phyloP scores from a whole-genome alignment of 768 basidiomycete species.

The Mycena maculata region DNA sequence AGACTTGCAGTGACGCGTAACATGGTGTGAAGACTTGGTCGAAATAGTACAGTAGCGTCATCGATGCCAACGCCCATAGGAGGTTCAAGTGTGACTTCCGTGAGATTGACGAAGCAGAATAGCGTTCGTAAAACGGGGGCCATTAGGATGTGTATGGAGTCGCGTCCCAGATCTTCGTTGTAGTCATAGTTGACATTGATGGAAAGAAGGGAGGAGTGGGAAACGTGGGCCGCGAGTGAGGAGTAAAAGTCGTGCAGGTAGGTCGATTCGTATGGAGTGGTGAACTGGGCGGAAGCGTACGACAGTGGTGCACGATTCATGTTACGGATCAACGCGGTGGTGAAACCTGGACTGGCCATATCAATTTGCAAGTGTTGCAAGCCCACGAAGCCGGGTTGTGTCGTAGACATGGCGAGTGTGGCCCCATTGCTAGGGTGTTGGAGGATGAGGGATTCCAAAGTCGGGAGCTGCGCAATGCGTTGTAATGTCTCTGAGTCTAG shows the following conservation, averaged over 20 bases:
- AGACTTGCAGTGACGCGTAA: too few relatives aligned
- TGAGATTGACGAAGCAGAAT: conserved; percentile 4
- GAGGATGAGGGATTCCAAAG: not conserved
- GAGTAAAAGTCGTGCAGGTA: not conserved
- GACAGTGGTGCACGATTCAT: not conserved
- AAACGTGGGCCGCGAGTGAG: not conserved
- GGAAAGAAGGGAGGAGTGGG: not conserved
- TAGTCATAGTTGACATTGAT: not conserved
- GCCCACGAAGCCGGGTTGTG: not conserved
- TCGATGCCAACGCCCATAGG: conserved; percentile 6
- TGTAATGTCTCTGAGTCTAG: not conserved
- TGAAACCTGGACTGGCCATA: not conserved
- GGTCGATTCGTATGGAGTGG: not conserved
- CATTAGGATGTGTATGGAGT: not conserved
- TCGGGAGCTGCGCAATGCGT: not conserved
- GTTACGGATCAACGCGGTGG: not conserved
- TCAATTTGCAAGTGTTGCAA: not conserved
- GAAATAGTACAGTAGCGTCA: too few relatives aligned
- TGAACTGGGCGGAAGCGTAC: too few relatives aligned
- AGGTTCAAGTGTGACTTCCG: not conserved
- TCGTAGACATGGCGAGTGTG: too few relatives aligned
- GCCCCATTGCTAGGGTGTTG: too few relatives aligned
- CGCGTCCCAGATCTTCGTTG: too few relatives aligned
- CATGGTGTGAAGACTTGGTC: too few relatives aligned
- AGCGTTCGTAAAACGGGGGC: not conserved